These are phyloP conservation scores for Chaetomiaceae sp. DNA, from an alignment of 2,329 filamentous ascomycete genomes.

Conservation along the genomic window DNA sequence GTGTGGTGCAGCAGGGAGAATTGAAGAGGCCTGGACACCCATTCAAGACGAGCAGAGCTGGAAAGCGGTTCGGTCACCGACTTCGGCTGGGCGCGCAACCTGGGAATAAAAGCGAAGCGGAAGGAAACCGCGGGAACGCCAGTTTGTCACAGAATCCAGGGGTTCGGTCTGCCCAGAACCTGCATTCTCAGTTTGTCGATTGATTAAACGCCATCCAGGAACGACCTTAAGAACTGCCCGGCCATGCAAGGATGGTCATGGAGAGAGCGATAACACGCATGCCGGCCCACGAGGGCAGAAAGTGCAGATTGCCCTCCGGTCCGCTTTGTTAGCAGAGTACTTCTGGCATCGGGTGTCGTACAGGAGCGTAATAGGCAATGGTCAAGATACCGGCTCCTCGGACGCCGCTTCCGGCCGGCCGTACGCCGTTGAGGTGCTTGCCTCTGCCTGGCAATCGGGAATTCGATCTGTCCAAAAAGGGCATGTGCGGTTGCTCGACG, in stretches of 20 bases:
- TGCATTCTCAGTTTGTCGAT: background rate
- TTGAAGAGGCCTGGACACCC: background rate
- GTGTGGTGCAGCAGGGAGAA: constrained; percentile 4
- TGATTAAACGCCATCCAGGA: constrained; percentile 1
- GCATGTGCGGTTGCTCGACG: constrained; percentile 4
- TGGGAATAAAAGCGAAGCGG: background rate
- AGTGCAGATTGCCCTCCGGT: background rate
- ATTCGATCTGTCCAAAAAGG: constrained; percentile 8
- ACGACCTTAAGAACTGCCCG: background rate
- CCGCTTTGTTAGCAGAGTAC: constrained; percentile 14
- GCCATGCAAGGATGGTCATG: constrained; percentile 7
- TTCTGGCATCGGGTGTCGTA: constrained; percentile 3
- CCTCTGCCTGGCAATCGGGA: background rate
- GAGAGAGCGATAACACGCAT: constrained; percentile 8
- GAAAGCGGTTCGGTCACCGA: constrained; percentile 9
- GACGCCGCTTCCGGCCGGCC: background rate
- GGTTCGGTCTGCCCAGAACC: constrained; percentile 6
- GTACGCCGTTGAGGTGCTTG: background rate
- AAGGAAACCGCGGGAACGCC: background rate
- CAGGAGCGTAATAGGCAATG: constrained; percentile 13
- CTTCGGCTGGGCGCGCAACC: constrained; percentile 3
- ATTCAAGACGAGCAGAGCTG: background rate
- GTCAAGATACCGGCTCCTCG: constrained; percentile 6
- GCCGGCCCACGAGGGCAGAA: constrained; percentile 7
- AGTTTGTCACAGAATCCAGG: constrained; percentile 21